phyloP scores from a whole-genome alignment of 345 rosid genomes.

The Eutrema heterophyllum region DNA sequence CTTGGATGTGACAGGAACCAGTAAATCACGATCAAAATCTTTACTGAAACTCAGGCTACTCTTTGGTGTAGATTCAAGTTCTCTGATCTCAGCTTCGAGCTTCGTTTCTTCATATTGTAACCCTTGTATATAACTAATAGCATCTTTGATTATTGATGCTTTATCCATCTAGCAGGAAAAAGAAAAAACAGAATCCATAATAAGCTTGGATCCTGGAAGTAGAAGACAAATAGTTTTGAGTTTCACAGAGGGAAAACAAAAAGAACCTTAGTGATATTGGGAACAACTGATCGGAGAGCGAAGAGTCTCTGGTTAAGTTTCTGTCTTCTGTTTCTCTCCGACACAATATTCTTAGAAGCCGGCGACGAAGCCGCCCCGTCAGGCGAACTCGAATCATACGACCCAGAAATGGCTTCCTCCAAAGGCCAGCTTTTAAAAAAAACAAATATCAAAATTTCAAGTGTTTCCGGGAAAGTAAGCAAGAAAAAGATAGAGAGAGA shows the following conservation, averaged over 20 bases:
- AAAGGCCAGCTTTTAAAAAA: conserved; percentile 43
- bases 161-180: conserved; percentile 74
- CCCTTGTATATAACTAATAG: conserved; percentile 81
- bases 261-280: conserved; percentile 81
- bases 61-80: conserved; percentile 56
- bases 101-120: conserved; percentile 71
- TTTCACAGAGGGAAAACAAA: neutral
- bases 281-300: conserved; percentile 91
- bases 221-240: neutral
- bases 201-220: neutral
- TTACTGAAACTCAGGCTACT: conserved; percentile 33
- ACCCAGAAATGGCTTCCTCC: conserved; percentile 53
- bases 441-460: neutral
- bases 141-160: conserved; percentile 97
- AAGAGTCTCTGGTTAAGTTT: conserved; percentile 86
- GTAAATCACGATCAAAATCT: conserved; percentile 58
- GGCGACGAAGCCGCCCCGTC: conserved; percentile 76
- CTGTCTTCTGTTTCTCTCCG: conserved; percentile 86
- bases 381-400: conserved; percentile 91
- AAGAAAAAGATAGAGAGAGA: neutral
- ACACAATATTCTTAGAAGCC: conserved; percentile 82
- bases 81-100: conserved; percentile 65
- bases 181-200: neutral
- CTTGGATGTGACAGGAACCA: conserved; percentile 57
- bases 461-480: neutral